Base-by-base conservation (phyloP, 1,284 basidiomycete genomes). In the Filobasidium uniguttulatum region DNA sequence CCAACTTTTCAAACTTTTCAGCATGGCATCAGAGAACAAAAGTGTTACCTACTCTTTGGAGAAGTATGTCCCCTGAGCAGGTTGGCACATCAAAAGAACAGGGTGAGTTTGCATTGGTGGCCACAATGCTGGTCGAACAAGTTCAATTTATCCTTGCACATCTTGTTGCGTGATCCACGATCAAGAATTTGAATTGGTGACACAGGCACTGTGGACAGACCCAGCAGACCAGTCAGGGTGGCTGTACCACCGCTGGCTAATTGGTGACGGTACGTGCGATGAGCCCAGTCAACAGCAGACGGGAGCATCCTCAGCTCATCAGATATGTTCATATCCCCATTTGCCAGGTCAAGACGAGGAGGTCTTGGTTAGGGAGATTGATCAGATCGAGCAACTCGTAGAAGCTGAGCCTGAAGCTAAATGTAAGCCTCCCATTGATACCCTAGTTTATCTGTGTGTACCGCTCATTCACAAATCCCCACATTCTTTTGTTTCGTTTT, bases 1-100 rank as follows among this genome's bases (percentile, higher is more conserved):
- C 82, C 47, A 96, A 88, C 65, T 94, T 98, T 63, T 91, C 86
- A 43, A 98, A 99, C 66, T 98, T 96, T 65, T 93, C 87, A 52
- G 94, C 94, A 15, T 99, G 94, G 94, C 94, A 99, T 67, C 89
- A 93, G 59, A 79, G 94, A 23, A 85, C 88, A 2, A 91, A 93
- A 66, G 74, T 91, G 1, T 72, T 89, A 15, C 68, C 74, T 0
- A 74, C 73, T 3, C 62, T 87, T 5, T 91, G 86, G 86, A 72
- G 73, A 3, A 66, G 69, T n/a, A 20, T 63, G 29, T n/a, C n/a
- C n/a, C n/a, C n/a, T n/a, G n/a, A n/a, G n/a, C n/a, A n/a, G n/a
- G n/a, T n/a, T n/a, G n/a, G n/a, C n/a, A n/a, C n/a, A n/a, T n/a
- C n/a, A n/a, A n/a, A n/a, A n/a, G n/a, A n/a, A n/a, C n/a, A n/a